A percentile compares a stretch with the other conserved stretches of the same genome.
Evolutionary conservation across 495 filamentous ascomycete species (phyloP).

Genomic region (Letharia columbiana): DNA sequence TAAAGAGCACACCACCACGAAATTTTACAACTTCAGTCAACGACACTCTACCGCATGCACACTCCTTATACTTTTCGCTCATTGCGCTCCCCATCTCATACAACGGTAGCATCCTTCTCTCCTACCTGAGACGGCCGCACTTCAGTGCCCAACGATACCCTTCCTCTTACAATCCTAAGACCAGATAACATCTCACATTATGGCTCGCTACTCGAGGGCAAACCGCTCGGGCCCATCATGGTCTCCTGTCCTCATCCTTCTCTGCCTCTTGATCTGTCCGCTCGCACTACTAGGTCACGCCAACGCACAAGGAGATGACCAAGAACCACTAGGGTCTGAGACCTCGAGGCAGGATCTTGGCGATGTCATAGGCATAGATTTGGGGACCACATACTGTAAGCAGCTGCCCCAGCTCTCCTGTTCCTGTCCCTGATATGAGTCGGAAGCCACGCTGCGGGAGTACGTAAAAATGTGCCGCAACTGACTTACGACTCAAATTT

Average conservation of each 20-base stretch:
- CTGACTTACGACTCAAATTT: not conserved
- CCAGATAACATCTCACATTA: slow-evolving; percentile 19
- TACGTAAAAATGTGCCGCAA: not conserved
- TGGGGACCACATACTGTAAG: slow-evolving; percentile 78
- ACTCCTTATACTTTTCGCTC: not conserved
- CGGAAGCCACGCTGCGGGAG: too few species aligned
- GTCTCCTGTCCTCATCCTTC: slow-evolving; percentile 74
- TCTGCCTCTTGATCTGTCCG: slow-evolving; percentile 69
- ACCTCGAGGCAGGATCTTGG: slow-evolving; percentile 60
- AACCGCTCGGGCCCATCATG: slow-evolving; percentile 50
- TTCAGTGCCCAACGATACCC: not conserved
- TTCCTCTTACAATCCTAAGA: not conserved
- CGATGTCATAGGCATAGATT: slow-evolving; percentile 91
- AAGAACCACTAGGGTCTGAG: slow-evolving; percentile 36
- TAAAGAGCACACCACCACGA: not conserved
- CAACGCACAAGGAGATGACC: slow-evolving; percentile 58
- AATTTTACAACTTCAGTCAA: not conserved
- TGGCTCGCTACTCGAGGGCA: slow-evolving; percentile 42
- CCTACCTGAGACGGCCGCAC: not conserved
- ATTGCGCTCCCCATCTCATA: not conserved
- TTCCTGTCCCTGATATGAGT: too few species aligned
- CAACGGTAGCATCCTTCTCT: not conserved
- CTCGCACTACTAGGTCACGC: slow-evolving; percentile 68
- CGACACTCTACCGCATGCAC: not conserved
- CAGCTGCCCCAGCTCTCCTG: too few species aligned